Conservation (phyloP, 352 stramenopile species). For the Stramenopiles sp. region DNA sequence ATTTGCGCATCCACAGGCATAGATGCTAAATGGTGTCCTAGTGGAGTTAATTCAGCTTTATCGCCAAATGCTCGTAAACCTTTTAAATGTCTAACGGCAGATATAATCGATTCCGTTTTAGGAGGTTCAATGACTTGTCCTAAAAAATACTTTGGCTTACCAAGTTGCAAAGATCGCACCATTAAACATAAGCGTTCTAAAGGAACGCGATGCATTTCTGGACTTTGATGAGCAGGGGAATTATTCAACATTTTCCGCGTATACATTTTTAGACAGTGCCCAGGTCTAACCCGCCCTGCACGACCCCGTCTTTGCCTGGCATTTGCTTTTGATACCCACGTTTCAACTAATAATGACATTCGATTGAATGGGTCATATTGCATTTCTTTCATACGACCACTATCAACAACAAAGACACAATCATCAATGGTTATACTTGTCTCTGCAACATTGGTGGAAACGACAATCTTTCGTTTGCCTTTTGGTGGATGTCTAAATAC, state of each 20-base stretch:
- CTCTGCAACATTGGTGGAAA: slow-evolving; percentile 89
- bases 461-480: slow-evolving; percentile 63
- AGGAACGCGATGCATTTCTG: slow-evolving; percentile 82
- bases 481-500: slow-evolving; percentile 56
- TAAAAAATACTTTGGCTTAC: slow-evolving; percentile 60
- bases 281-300: slow-evolving; percentile 42
- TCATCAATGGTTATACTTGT: slow-evolving; percentile 86
- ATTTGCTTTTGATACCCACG: slow-evolving; percentile 50
- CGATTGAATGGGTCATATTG: slow-evolving; percentile 36
- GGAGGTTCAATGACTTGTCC: slow-evolving; percentile 71
- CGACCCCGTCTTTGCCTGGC: slow-evolving; percentile 49
- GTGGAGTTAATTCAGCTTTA: slow-evolving; percentile 50
- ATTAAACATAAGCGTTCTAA: slow-evolving; percentile 84
- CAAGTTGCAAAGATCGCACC: slow-evolving; percentile 67
- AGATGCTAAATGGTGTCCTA: slow-evolving; percentile 69
- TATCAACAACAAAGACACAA: slow-evolving; percentile 60
- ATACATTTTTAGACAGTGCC: slow-evolving; percentile 50
- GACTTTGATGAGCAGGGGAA: slow-evolving; percentile 47
- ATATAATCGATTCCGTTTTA: slow-evolving; percentile 47
- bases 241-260: slow-evolving; percentile 33
- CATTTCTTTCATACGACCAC: slow-evolving; percentile 55
- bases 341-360: slow-evolving; percentile 41
- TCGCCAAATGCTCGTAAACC: slow-evolving; percentile 54
- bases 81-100: slow-evolving; percentile 65
- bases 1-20: slow-evolving; percentile 87